Evolutionary conservation across 2,329 filamentous ascomycete genomes (phyloP).

Genomic region (Zelopaecilomyces penicillatus): DNA sequence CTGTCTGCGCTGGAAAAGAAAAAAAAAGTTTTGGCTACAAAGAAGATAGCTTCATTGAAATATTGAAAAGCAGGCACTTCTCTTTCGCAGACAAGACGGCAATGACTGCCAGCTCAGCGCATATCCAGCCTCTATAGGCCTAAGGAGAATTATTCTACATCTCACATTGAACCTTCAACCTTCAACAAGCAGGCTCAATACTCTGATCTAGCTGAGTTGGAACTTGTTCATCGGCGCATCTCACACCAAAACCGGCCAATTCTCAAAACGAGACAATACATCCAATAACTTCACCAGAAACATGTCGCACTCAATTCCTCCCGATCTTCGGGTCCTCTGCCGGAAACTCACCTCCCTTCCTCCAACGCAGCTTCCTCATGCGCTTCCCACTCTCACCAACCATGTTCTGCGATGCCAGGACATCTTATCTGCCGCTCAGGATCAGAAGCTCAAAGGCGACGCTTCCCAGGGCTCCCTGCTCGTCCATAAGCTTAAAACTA

Average conservation of each 20-base stretch:
- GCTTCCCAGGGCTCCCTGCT: conserved; percentile 58
- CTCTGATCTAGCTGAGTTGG: no score
- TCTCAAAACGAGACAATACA: background rate
- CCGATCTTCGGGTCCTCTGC: conserved; percentile 57
- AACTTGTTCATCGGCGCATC: no score
- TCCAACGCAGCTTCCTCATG: conserved; percentile 62
- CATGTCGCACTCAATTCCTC: conserved; percentile 32
- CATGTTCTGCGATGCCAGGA: conserved; percentile 49
- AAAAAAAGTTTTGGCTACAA: no score
- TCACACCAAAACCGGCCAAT: background rate
- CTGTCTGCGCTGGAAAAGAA: no score
- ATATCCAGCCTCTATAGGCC: no score
- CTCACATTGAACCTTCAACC: no score
- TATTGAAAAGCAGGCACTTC: no score
- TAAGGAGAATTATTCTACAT: no score
- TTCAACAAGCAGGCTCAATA: no score
- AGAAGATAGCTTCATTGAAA: no score
- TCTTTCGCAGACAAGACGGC: no score
- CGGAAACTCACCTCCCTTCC: conserved; percentile 64
- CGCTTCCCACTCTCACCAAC: conserved; percentile 60
- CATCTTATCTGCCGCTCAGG: conserved; percentile 55
- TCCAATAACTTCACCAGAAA: background rate
- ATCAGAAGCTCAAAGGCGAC: conserved; percentile 52
- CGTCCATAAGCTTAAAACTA: conserved; percentile 73
- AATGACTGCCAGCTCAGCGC: no score